Percentiles rank a stretch among this genome's conserved stretches.
phyloP scores from a whole-genome alignment of 495 filamentous ascomycete species.

The Penicillium alfredii region DNA sequence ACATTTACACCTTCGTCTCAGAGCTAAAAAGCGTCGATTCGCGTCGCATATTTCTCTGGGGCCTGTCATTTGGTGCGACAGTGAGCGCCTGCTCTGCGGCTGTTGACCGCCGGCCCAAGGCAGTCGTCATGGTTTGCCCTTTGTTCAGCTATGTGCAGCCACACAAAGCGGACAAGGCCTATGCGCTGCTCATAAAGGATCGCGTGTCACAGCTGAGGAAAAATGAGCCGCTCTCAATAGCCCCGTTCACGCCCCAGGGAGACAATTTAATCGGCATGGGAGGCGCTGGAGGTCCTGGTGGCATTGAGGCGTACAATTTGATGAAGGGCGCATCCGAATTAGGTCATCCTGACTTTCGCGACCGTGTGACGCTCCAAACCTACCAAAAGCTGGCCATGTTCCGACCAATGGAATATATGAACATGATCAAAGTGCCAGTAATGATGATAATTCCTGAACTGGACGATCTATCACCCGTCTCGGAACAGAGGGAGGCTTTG shows the following conservation, averaged over 20 bases:
- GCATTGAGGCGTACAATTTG: too few species aligned
- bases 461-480: background rate
- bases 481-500: background rate
- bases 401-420: background rate
- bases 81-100: slow-evolving; percentile 20
- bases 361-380: background rate
- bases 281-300: too few species aligned
- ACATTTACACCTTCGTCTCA: slow-evolving; percentile 27
- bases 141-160: slow-evolving; percentile 12
- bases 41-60: slow-evolving; percentile 32
- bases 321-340: background rate
- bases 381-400: background rate
- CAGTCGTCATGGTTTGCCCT: slow-evolving; percentile 22
- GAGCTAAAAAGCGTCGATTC: slow-evolving; percentile 24
- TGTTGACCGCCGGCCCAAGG: slow-evolving; percentile 22
- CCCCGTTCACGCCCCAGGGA: too few species aligned
- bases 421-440: background rate
- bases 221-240: too few species aligned
- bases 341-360: background rate
- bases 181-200: too few species aligned
- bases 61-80: slow-evolving; percentile 29
- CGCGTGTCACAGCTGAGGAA: too few species aligned
- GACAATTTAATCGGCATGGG: too few species aligned
- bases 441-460: background rate
- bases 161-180: too few species aligned